These are phyloP conservation scores for Simmondsia chinensis DNA, from an alignment of 148 eudicot species.

Conservation along the genomic window DNA sequence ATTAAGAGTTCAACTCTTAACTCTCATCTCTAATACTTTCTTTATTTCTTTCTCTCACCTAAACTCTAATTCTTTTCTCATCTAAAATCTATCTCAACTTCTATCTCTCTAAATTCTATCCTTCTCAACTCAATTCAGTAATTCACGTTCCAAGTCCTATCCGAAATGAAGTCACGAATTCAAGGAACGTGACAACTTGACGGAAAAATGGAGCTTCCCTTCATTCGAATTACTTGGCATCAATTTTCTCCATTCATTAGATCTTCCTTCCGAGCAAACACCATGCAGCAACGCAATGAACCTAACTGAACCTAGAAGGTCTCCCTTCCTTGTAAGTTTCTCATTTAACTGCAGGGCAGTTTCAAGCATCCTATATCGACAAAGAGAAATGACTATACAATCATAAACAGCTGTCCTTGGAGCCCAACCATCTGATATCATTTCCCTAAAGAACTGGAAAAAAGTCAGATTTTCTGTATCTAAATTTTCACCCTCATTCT, in stretches of 20 bases:
- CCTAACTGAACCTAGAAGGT: slow-evolving; percentile 38
- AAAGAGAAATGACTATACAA: slow-evolving; percentile 72
- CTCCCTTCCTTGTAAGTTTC: slow-evolving; percentile 38
- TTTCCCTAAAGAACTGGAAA: slow-evolving; percentile 28
- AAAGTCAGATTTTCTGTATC: slow-evolving; percentile 21
- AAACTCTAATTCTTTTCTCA: no score
- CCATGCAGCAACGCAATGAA: slow-evolving; percentile 69
- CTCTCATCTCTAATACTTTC: no score
- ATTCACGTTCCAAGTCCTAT: no score
- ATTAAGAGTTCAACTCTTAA: no score
- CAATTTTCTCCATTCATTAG: slow-evolving; percentile 58
- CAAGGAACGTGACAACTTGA: no score
- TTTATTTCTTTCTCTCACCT: no score
- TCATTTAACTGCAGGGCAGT: slow-evolving; percentile 47
- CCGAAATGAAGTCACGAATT: no score
- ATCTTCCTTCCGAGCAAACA: slow-evolving; percentile 60
- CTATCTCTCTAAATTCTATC: no score
- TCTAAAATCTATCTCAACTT: no score
- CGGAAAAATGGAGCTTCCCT: slow-evolving; percentile 38
- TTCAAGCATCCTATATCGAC: slow-evolving; percentile 50
- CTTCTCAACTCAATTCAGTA: no score
- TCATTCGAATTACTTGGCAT: slow-evolving; percentile 43
- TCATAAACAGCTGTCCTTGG: slow-evolving; percentile 50
- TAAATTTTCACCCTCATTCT: slow-evolving; percentile 17
- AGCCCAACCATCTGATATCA: slow-evolving; percentile 51